Evolutionary conservation across 495 filamentous ascomycete species (phyloP).

Genomic region (Aspergillus baeticus): DNA sequence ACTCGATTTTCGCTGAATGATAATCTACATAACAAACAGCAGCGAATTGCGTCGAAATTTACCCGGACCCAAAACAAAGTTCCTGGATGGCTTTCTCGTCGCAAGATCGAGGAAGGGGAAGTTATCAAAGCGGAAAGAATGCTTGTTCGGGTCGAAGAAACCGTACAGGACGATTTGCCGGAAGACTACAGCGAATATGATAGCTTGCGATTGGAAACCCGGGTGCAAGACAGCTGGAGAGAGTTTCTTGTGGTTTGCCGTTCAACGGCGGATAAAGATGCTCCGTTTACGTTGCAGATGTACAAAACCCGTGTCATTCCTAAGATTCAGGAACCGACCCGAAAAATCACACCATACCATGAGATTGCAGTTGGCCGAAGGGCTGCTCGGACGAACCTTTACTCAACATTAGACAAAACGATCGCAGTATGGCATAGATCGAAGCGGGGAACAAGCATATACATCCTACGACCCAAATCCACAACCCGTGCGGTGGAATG

Average conservation of each 20-base stretch:
- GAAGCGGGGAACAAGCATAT: constrained; percentile 60
- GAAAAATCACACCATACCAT: constrained; percentile 51
- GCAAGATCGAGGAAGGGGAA: constrained; percentile 54
- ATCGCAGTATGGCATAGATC: constrained; percentile 64
- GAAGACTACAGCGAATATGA: constrained; percentile 68
- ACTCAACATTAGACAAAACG: constrained; percentile 70
- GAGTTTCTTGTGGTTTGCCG: constrained; percentile 72
- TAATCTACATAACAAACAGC: constrained; percentile 40
- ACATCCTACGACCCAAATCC: constrained; percentile 65
- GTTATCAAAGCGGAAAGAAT: constrained; percentile 74
- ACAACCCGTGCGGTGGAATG: constrained; percentile 67
- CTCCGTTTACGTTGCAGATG: constrained; percentile 60
- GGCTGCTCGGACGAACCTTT: constrained; percentile 62
- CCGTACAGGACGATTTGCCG: constrained; percentile 51
- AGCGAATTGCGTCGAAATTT: constrained; percentile 33
- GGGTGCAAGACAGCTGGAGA: constrained; percentile 64
- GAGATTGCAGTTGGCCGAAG: constrained; percentile 57
- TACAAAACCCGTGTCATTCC: constrained; percentile 72
- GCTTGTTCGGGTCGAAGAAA: constrained; percentile 65
- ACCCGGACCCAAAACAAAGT: constrained; percentile 39
- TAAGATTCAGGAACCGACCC: constrained; percentile 52
- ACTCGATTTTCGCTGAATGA: constrained; percentile 48
- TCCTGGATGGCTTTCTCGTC: constrained; percentile 38
- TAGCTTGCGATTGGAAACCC: constrained; percentile 59
- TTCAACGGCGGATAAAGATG: constrained; percentile 50